These are phyloP conservation scores for Pilaira anomala DNA, from an alignment of 192 early-diverging fungal species.

Conservation along the genomic window DNA sequence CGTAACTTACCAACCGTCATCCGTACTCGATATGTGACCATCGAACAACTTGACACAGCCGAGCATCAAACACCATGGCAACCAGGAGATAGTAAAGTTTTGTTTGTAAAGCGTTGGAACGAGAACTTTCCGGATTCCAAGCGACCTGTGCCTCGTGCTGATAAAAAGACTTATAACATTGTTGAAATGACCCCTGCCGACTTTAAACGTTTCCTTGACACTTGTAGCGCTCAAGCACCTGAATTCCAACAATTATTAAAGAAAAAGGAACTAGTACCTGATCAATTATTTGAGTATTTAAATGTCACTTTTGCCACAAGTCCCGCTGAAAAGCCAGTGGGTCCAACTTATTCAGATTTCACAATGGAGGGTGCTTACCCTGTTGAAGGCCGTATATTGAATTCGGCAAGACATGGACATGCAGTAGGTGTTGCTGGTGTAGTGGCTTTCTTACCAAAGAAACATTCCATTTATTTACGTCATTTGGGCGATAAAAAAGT, in stretches of 20 bases:
- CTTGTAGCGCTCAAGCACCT: constrained; percentile 40
- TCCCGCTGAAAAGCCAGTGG: constrained; percentile 24
- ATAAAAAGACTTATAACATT: constrained; percentile 48
- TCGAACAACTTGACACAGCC: constrained; percentile 59
- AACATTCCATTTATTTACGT: constrained; percentile 16
- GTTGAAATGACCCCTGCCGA: constrained; percentile 52
- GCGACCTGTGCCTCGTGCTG: constrained; percentile 42
- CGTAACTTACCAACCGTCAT: constrained; percentile 64
- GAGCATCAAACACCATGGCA: constrained; percentile 68
- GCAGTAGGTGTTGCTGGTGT: constrained; percentile 68
- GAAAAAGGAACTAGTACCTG: constrained; percentile 20
- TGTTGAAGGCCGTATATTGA: constrained; percentile 67
- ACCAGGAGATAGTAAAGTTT: constrained; percentile 54
- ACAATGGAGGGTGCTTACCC: constrained; percentile 22
- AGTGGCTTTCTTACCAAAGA: constrained; percentile 47
- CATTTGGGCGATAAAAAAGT: constrained; percentile 35
- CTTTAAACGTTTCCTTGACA: constrained; percentile 58
- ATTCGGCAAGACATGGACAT: constrained; percentile 40
- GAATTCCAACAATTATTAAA: constrained; percentile 27
- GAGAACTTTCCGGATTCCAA: constrained; percentile 66
- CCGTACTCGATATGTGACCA: constrained; percentile 49
- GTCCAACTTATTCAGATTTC: constrained; percentile 53
- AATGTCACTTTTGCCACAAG: constrained; percentile 21
- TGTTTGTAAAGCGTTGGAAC: constrained; percentile 62
- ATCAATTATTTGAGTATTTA: constrained; percentile 30